Percentiles rank a stretch among this genome's conserved stretches.
These are phyloP conservation scores for Nicotiana attenuata DNA, from an alignment of 257 asterid species.

Conservation along the genomic window DNA sequence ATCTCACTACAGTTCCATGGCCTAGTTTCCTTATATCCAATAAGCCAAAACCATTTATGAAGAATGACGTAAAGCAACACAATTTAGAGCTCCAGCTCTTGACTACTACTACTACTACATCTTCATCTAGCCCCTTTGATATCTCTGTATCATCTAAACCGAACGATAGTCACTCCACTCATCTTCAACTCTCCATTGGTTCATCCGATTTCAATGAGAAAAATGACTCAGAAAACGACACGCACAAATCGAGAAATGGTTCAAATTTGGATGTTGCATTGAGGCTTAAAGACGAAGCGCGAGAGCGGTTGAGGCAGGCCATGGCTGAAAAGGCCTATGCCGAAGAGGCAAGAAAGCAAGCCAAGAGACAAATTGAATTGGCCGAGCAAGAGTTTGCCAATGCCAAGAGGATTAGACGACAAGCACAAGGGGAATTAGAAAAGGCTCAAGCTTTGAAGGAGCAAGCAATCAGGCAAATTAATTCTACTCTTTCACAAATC, in stretches of 20 bases:
- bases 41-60: background rate
- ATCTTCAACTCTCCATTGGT: constrained; percentile 29
- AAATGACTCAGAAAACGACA: background rate
- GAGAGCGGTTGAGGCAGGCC: constrained; percentile 40
- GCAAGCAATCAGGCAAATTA: constrained; percentile 41
- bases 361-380: constrained; percentile 48
- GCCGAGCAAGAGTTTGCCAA: constrained; percentile 57
- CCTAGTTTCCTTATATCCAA: constrained; percentile 14
- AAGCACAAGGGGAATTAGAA: constrained; percentile 51
- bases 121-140: constrained; percentile 7
- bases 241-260: background rate
- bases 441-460: constrained; percentile 48
- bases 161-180: constrained; percentile 10
- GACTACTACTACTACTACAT: constrained; percentile 27
- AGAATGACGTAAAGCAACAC: constrained; percentile 5
- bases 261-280: background rate
- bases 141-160: background rate
- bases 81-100: constrained; percentile 61
- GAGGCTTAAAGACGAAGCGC: constrained; percentile 27
- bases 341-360: constrained; percentile 51
- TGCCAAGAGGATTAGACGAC: constrained; percentile 58
- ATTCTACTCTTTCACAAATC: constrained; percentile 42
- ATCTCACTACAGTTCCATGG: constrained; percentile 13
- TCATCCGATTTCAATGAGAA: constrained; percentile 6
- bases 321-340: constrained; percentile 64